Base-by-base conservation (phyloP, 2,329 filamentous ascomycete genomes). In the Alternaria gaisen region DNA sequence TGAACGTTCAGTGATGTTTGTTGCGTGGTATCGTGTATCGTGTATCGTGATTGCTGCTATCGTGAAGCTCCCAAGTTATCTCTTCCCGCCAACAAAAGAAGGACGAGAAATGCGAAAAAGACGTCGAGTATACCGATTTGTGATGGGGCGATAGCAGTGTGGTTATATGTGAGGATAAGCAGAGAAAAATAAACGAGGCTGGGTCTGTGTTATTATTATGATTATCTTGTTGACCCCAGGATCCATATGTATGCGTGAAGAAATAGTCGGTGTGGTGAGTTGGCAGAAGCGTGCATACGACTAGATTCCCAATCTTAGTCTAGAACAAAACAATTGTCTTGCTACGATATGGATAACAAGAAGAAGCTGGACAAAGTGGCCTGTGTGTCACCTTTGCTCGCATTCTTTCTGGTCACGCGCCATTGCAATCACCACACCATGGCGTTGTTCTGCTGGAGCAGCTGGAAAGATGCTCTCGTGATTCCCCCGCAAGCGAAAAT, bases 181-280 rank as follows among this genome's bases (percentile, higher is more conserved):
- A n/a, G 14, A 11, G 22, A 28, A 28, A 44, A 44, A 28, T 28
- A 38, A 18, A 50, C 46, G 46, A 50, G 46, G 46, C 20, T 38
- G 46, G 46, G 46, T 26, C 46, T 36, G 5, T 50, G 9, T 38
- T 26, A 50, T 26, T 50, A n/a, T 50, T 26, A 38, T 24, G 36
- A 18, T 50, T 50, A 16, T 34, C 34, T 48, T 34, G 44, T 34
- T 22, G 18, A 40, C 38, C 38, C 38, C 38, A 40, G 38, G 38
- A 5, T 22, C 41, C 41, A 43, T 43, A 43, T 28, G 22, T 26
- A 28, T 30, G 46, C 30, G 46, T 26, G 44, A 34, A 38, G 22
- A 12, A 48, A 50, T 32, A 50, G 46, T 50, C 46, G 46, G 46
- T 50, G 46, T 50, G 46, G 46, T 50, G 46, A 50, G 50, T 20